phyloP scores from a whole-genome alignment of 495 filamentous ascomycete genomes.

The Echria macrotheca region DNA sequence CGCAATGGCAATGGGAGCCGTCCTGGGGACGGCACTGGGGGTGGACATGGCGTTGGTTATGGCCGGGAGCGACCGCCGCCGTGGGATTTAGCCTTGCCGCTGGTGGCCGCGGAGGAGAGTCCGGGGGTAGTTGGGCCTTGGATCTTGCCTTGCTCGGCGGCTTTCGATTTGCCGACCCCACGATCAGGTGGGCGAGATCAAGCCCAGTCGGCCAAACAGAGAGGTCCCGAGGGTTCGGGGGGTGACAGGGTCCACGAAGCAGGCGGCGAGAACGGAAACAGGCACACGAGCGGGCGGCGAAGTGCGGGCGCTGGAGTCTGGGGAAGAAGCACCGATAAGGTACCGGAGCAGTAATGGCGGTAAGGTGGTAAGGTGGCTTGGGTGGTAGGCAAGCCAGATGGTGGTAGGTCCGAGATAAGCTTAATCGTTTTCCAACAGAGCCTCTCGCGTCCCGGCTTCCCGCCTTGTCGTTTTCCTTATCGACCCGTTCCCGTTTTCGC shows the following conservation, averaged over 20 bases:
- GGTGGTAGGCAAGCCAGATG: too few species aligned
- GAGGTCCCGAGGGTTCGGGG: neutral
- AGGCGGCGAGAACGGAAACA: neutral
- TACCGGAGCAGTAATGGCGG: too few species aligned
- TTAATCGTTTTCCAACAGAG: neutral
- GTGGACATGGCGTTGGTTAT: constrained; percentile 44
- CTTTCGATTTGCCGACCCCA: neutral
- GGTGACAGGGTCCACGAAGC: constrained; percentile 18
- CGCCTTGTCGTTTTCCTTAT: too few species aligned
- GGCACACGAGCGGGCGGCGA: neutral
- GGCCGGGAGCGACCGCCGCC: constrained; percentile 11
- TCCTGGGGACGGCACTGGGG: constrained; percentile 44
- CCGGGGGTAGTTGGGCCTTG: neutral
- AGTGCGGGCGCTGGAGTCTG: neutral
- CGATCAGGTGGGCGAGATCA: neutral
- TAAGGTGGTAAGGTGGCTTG: too few species aligned
- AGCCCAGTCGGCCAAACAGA: constrained; percentile 9
- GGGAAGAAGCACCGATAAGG: constrained; percentile 1
- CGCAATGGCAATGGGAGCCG: constrained; percentile 54
- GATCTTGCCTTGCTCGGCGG: neutral
- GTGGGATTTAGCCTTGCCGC: constrained; percentile 13
- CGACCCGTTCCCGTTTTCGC: too few species aligned
- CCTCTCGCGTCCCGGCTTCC: too few species aligned
- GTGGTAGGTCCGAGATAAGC: constrained; percentile 2
- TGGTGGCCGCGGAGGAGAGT: constrained; percentile 7